A percentile compares a stretch with the other conserved stretches of the same genome.
Evolutionary conservation across 116 monocot species (phyloP).

Genomic region (Trichopus zeylanicus): DNA sequence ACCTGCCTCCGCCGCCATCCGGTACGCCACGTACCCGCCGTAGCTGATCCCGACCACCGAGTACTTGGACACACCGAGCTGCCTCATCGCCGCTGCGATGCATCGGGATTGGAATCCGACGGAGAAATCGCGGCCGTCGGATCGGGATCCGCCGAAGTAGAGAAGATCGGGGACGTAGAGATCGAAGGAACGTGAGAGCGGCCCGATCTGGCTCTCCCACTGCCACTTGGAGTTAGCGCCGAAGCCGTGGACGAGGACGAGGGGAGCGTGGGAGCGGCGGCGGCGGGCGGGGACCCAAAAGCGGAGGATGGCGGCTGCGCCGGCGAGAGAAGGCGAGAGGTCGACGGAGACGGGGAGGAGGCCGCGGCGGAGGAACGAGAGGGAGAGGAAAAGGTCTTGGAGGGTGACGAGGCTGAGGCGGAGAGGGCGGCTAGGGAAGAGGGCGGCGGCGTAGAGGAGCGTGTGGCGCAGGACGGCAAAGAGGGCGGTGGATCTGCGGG

Average conservation of each 20-base stretch:
- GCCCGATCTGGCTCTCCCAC: constrained; percentile 38
- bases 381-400: constrained; percentile 29
- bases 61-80: constrained; percentile 45
- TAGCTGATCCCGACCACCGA: constrained; percentile 59
- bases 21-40: constrained; percentile 57
- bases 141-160: constrained; percentile 54
- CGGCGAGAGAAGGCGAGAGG: constrained; percentile 12
- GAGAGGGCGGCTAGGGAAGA: no score
- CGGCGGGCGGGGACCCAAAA: constrained; percentile 29
- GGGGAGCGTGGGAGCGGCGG: constrained; percentile 3
- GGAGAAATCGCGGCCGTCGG: constrained; percentile 10
- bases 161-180: constrained; percentile 70
- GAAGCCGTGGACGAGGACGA: constrained; percentile 81
- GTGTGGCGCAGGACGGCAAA: no score
- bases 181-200: constrained; percentile 55
- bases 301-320: constrained; percentile 22
- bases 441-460: no score
- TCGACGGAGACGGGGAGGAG: constrained; percentile 27
- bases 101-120: constrained; percentile 32
- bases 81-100: constrained; percentile 43
- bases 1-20: constrained; percentile 35
- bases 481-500: no score
- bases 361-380: constrained; percentile 30
- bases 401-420: constrained; percentile 34
- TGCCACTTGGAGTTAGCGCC: constrained; percentile 72